Conservation (phyloP, 2,329 filamentous ascomycete genomes). For the Paracorniculantispora psalliotae region DNA sequence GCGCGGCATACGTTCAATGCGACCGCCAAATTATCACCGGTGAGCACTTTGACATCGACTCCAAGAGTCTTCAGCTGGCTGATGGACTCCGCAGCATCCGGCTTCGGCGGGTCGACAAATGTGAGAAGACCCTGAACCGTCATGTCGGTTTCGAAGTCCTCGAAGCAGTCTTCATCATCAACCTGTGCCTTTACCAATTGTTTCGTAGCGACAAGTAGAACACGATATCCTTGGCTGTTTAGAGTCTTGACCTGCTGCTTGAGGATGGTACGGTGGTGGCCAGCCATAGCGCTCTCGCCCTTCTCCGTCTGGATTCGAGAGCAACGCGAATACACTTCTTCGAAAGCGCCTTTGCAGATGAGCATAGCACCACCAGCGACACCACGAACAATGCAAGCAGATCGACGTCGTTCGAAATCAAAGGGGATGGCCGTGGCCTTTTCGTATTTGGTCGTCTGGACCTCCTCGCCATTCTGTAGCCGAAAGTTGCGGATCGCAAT, state of each 20-base stretch:
- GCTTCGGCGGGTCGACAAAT: slow-evolving; percentile 26
- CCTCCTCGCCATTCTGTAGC: slow-evolving; percentile 13
- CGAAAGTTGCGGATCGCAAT: slow-evolving; percentile 19
- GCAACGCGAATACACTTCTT: slow-evolving; percentile 24
- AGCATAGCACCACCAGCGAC: slow-evolving; percentile 22
- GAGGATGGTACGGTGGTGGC: slow-evolving; percentile 15
- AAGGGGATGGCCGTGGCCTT: slow-evolving; percentile 22
- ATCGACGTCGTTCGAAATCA: slow-evolving; percentile 24
- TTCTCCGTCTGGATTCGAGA: slow-evolving; percentile 16
- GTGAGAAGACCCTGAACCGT: slow-evolving; percentile 24
- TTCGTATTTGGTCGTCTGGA: slow-evolving; percentile 20
- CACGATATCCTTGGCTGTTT: slow-evolving; percentile 20
- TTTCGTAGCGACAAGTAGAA: slow-evolving; percentile 22
- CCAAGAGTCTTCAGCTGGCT: slow-evolving; percentile 19
- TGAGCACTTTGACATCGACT: slow-evolving; percentile 26
- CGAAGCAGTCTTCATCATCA: slow-evolving; percentile 19
- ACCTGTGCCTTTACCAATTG: slow-evolving; percentile 13
- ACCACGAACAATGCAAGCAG: slow-evolving; percentile 21
- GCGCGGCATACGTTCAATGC: slow-evolving; percentile 25
- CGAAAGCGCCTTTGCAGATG: slow-evolving; percentile 26
- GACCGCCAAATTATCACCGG: slow-evolving; percentile 24
- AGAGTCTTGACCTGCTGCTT: slow-evolving; percentile 16
- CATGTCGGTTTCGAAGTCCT: slow-evolving; percentile 22
- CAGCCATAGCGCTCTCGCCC: slow-evolving; percentile 17
- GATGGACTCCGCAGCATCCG: slow-evolving; percentile 24